These are phyloP conservation scores for Xylaria sp. DNA, from an alignment of 2,329 filamentous ascomycete genomes.

Conservation along the genomic window DNA sequence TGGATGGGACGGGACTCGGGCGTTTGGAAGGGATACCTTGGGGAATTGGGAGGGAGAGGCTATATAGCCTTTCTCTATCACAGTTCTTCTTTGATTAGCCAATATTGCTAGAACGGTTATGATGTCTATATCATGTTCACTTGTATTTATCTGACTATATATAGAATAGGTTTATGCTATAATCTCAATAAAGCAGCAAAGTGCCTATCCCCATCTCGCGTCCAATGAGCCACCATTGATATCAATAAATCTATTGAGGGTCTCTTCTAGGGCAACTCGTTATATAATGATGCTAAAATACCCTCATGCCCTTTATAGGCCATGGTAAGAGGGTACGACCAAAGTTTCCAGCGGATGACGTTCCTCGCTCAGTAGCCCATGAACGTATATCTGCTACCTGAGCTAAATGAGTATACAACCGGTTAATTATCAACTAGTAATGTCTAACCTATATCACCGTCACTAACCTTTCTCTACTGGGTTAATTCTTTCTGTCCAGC, in stretches of 20 bases:
- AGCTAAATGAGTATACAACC: background rate
- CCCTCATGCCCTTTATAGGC: too few relatives aligned
- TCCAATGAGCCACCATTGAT: too few relatives aligned
- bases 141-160: background rate
- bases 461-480: background rate
- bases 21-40: background rate
- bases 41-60: background rate
- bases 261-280: too few relatives aligned
- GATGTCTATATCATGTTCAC: background rate
- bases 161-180: too few relatives aligned
- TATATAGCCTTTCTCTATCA: background rate
- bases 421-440: background rate
- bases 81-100: background rate
- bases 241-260: too few relatives aligned
- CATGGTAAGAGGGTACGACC: background rate
- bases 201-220: background rate
- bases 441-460: background rate
- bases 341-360: background rate
- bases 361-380: background rate
- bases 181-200: background rate
- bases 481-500: conserved; percentile 46
- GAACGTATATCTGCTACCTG: background rate
- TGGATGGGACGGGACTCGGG: background rate
- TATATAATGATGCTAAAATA: too few relatives aligned
- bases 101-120: background rate